Percentiles rank a stretch among this genome's conserved stretches.
Evolutionary conservation across 345 rosid species (phyloP).

Genomic region (Populus simonii): DNA sequence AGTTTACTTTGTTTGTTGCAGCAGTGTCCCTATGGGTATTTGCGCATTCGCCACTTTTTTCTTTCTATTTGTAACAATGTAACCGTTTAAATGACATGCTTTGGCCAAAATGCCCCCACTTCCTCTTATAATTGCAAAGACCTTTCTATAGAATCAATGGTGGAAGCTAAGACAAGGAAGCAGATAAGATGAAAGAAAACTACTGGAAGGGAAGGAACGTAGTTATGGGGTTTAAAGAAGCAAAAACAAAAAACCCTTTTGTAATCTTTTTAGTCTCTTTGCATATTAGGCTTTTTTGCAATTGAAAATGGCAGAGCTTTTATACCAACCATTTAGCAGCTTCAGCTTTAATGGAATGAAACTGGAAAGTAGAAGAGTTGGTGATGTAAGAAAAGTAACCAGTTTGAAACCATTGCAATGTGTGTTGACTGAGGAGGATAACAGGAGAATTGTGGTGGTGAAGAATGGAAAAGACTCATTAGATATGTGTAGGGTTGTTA

Average conservation of each 20-base stretch:
- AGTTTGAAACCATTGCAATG: constrained; percentile 27
- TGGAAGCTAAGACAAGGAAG: constrained; percentile 1
- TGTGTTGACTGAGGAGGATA: constrained; percentile 35
- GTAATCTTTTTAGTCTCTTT: background rate
- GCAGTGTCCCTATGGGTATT: background rate
- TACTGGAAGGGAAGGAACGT: too few species aligned
- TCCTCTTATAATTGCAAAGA: too few species aligned
- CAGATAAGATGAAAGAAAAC: constrained; percentile 6
- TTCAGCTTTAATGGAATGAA: constrained; percentile 25
- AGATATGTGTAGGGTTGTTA: constrained; percentile 53
- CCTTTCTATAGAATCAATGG: background rate
- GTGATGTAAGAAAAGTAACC: constrained; percentile 3
- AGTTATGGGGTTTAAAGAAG: background rate
- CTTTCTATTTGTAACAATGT: background rate
- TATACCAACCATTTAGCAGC: constrained; percentile 18
- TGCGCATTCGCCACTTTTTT: background rate
- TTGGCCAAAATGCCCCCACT: background rate
- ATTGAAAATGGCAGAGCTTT: constrained; percentile 31
- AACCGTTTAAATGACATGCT: background rate
- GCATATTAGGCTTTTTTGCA: background rate
- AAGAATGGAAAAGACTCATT: constrained; percentile 50
- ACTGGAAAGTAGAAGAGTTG: constrained; percentile 17
- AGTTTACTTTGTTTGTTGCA: background rate
- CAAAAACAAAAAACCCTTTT: background rate
- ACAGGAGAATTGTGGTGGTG: constrained; percentile 29